Conservation (phyloP, 116 monocot species). For the Papilionanthe hybrid region DNA sequence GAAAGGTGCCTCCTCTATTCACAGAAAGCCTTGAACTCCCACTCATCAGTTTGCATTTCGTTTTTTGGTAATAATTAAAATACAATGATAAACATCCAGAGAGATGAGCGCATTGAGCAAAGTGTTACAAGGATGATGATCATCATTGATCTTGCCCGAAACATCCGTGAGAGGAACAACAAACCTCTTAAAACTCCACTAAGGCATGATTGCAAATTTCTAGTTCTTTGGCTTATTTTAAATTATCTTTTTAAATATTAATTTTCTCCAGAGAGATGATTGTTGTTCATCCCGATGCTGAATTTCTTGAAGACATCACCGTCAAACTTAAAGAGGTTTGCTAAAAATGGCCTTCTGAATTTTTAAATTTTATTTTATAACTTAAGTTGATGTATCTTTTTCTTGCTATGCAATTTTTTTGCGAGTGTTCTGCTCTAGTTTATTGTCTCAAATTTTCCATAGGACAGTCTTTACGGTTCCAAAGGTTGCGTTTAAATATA, state of each 20-base stretch:
- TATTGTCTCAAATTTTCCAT: neutral
- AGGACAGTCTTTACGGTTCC: neutral
- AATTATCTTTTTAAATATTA: neutral
- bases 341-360: neutral
- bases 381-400: neutral
- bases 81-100: constrained; percentile 29
- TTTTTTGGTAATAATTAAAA: neutral
- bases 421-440: neutral
- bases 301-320: constrained; percentile 95
- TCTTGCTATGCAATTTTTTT: neutral
- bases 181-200: constrained; percentile 92
- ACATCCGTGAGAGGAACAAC: constrained; percentile 84
- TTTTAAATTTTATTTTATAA: neutral
- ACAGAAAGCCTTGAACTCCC: neutral
- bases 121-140: constrained; percentile 99
- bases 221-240: neutral
- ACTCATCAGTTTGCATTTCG: neutral
- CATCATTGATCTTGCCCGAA: constrained; percentile 94
- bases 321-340: constrained; percentile 84
- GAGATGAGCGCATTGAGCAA: constrained; percentile 94
- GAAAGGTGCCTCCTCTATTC: constrained; percentile 38
- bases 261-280: constrained; percentile 70
- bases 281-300: constrained; percentile 84
- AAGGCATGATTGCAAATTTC: constrained; percentile 40
- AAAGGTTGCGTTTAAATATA: neutral